These are phyloP conservation scores for Kickxella alabastrina DNA, from an alignment of 192 early-diverging fungal genomes.

Conservation along the genomic window DNA sequence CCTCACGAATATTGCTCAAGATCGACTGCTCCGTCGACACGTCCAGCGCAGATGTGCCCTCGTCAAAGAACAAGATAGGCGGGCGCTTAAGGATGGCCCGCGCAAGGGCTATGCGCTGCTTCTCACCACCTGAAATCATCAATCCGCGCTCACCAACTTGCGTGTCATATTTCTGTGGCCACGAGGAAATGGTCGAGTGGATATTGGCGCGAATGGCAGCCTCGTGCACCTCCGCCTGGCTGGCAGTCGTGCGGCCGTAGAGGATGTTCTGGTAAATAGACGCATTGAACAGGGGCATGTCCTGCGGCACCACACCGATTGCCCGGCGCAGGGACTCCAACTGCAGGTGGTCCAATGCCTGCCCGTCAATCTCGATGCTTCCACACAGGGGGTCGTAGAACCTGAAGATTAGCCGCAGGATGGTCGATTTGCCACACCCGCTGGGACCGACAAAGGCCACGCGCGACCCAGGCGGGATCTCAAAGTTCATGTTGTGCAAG, in stretches of 20 bases:
- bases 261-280: conserved; percentile 88
- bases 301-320: conserved; percentile 88
- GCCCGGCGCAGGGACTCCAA: conserved; percentile 70
- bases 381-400: conserved; percentile 89
- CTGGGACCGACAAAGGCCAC: conserved; percentile 91
- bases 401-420: conserved; percentile 83
- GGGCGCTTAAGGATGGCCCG: conserved; percentile 54
- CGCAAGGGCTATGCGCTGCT: conserved; percentile 59
- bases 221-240: conserved; percentile 56
- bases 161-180: conserved; percentile 63
- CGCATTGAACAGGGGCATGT: conserved; percentile 92
- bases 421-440: conserved; percentile 89
- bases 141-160: conserved; percentile 68
- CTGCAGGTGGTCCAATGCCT: conserved; percentile 75
- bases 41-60: conserved; percentile 62
- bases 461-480: conserved; percentile 78
- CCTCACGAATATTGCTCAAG: conserved; percentile 80
- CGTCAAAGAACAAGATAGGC: conserved; percentile 60
- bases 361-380: conserved; percentile 78
- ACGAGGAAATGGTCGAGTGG: conserved; percentile 55
- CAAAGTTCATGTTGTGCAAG: conserved; percentile 70
- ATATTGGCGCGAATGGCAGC: conserved; percentile 61
- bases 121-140: conserved; percentile 70
- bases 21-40: conserved; percentile 66
- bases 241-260: conserved; percentile 75